Percentiles rank a stretch among this genome's conserved stretches.
Evolutionary conservation across 176 grass and related monocot species (phyloP).

Genomic region (Aegilops bicornis): DNA sequence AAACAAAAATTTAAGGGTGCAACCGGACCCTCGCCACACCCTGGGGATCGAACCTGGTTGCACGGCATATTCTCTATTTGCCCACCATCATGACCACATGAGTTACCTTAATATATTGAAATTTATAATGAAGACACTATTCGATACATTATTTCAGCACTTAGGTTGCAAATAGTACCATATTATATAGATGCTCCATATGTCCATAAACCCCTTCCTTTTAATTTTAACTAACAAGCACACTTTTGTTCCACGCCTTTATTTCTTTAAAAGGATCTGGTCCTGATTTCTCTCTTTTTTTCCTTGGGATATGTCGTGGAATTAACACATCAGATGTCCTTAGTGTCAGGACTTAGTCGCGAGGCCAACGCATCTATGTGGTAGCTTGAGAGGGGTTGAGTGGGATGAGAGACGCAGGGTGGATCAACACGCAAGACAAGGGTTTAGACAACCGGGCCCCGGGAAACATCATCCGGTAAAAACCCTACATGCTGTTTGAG

Average conservation of each 20-base stretch:
- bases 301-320: neutral
- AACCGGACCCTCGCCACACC: neutral
- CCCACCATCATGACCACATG: neutral
- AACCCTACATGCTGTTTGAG: too few relatives aligned
- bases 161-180: neutral
- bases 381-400: too few relatives aligned
- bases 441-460: too few relatives aligned
- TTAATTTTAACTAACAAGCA: slow-evolving; percentile 6
- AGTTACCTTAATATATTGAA: neutral
- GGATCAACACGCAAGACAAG: too few relatives aligned
- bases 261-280: neutral
- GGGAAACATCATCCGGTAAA: too few relatives aligned
- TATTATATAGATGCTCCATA: neutral
- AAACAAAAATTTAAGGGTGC: neutral
- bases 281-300: neutral
- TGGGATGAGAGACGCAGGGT: too few relatives aligned
- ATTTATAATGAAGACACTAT: neutral
- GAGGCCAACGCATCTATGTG: too few relatives aligned
- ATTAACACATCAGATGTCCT: too few relatives aligned
- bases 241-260: neutral
- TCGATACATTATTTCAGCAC: neutral
- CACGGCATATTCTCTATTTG: neutral
- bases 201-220: neutral
- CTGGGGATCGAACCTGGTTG: neutral
- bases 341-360: too few relatives aligned